Evolutionary conservation across 2,329 filamentous ascomycete genomes (phyloP).

Genomic region (Periconia macrospinosa): DNA sequence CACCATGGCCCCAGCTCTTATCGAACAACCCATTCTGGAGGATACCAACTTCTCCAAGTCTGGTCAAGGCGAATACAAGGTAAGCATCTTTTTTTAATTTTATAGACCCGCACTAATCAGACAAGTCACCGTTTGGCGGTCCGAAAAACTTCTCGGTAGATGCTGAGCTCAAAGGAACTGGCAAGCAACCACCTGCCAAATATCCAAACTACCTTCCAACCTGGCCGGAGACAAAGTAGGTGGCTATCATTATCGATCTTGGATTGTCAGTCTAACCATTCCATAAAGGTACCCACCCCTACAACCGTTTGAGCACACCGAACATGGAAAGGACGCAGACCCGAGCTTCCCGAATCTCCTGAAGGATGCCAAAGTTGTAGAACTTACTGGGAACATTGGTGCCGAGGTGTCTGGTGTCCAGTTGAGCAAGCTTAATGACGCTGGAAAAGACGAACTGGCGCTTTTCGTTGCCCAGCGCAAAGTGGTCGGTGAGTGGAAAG

Average conservation of each 20-base stretch:
- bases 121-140: slow-evolving; percentile 48
- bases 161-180: slow-evolving; percentile 56
- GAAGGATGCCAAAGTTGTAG: slow-evolving; percentile 52
- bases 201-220: slow-evolving; percentile 75
- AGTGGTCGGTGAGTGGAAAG: slow-evolving; percentile 60
- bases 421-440: slow-evolving; percentile 66
- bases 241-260: not conserved
- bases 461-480: slow-evolving; percentile 75
- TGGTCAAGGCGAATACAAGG: slow-evolving; percentile 36
- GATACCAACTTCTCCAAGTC: slow-evolving; percentile 29
- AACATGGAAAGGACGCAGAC: slow-evolving; percentile 77
- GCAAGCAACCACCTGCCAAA: slow-evolving; percentile 57
- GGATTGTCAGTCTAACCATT: slow-evolving; percentile 11
- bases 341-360: slow-evolving; percentile 69
- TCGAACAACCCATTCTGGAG: slow-evolving; percentile 38
- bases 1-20: slow-evolving; percentile 48
- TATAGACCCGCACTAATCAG: not conserved
- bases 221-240: slow-evolving; percentile 59
- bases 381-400: slow-evolving; percentile 74
- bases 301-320: slow-evolving; percentile 70
- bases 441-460: slow-evolving; percentile 76
- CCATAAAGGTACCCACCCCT: slow-evolving; percentile 62
- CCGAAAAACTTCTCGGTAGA: slow-evolving; percentile 52
- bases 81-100: not conserved
- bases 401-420: slow-evolving; percentile 73